phyloP scores from a whole-genome alignment of 2,329 filamentous ascomycete species.

The Lachnellula occidentalis region DNA sequence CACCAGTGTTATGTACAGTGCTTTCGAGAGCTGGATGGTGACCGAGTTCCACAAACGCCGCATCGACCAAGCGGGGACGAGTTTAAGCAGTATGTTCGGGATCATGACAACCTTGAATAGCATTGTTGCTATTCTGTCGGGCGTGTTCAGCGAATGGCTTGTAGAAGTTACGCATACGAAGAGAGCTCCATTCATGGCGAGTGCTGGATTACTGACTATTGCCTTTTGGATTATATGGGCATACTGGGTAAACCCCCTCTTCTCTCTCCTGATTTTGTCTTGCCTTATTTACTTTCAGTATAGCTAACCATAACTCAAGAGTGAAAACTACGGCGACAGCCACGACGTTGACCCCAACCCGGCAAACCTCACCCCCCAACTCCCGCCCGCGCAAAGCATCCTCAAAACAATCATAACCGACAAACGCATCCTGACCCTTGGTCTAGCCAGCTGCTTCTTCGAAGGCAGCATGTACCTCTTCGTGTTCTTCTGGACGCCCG shows the following conservation, averaged over 20 bases:
- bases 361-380: constrained; percentile 16
- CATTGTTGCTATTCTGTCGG: constrained; percentile 48
- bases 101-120: constrained; percentile 49
- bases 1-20: constrained; percentile 52
- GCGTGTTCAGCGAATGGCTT: constrained; percentile 47
- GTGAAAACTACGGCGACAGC: constrained; percentile 42
- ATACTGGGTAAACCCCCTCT: constrained; percentile 39
- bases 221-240: constrained; percentile 42
- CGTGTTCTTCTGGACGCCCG: constrained; percentile 57
- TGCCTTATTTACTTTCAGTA: not conserved
- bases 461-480: constrained; percentile 59
- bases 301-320: not conserved
- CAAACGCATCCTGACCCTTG: constrained; percentile 45
- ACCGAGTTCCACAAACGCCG: constrained; percentile 47
- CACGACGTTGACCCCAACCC: constrained; percentile 34
- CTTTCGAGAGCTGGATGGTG: constrained; percentile 58
- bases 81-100: constrained; percentile 48
- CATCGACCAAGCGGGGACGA: constrained; percentile 37
- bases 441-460: constrained; percentile 50
- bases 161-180: constrained; percentile 43
- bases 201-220: constrained; percentile 35
- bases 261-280: too few relatives aligned
- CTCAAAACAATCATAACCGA: constrained; percentile 32
- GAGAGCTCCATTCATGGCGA: constrained; percentile 48
- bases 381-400: constrained; percentile 12